Percentiles rank a stretch among this genome's conserved stretches.
Conservation (phyloP, 2,329 filamentous ascomycete species). For the Phyllachora maydis region DNA sequence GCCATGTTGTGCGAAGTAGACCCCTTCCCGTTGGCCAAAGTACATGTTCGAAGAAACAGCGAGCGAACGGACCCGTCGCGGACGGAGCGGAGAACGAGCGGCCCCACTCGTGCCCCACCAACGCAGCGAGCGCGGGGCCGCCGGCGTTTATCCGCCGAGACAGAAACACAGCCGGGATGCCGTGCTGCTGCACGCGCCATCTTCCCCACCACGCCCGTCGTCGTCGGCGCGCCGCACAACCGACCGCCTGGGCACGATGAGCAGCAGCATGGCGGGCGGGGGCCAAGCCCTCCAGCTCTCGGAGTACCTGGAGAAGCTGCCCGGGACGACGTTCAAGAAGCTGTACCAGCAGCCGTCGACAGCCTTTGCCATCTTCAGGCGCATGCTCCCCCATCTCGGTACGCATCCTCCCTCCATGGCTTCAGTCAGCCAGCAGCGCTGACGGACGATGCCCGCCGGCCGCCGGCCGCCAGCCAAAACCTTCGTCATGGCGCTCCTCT, state of each 20-base stretch:
- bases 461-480: constrained; percentile 54
- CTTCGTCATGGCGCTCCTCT: constrained; percentile 88
- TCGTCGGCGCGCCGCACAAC: no score
- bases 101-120: no score
- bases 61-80: no score
- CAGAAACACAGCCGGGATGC: no score
- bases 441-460: constrained; percentile 1
- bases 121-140: no score
- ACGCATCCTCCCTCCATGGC: constrained; percentile 6
- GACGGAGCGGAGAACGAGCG: no score
- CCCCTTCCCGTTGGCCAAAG: no score
- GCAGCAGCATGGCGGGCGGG: constrained; percentile 20
- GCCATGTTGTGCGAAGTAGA: constrained; percentile 7
- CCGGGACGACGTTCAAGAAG: constrained; percentile 72
- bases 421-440: neutral
- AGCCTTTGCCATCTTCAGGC: constrained; percentile 83
- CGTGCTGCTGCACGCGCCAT: constrained; percentile 1
- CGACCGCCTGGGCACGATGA: neutral
- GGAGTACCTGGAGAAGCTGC: constrained; percentile 84
- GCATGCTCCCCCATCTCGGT: constrained; percentile 89
- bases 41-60: no score
- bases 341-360: constrained; percentile 94
- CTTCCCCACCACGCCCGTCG: neutral
- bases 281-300: constrained; percentile 40
- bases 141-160: no score